These are phyloP conservation scores for Picochlorum sp. DNA, from an alignment of 139 green algal genomes.

Conservation along the genomic window DNA sequence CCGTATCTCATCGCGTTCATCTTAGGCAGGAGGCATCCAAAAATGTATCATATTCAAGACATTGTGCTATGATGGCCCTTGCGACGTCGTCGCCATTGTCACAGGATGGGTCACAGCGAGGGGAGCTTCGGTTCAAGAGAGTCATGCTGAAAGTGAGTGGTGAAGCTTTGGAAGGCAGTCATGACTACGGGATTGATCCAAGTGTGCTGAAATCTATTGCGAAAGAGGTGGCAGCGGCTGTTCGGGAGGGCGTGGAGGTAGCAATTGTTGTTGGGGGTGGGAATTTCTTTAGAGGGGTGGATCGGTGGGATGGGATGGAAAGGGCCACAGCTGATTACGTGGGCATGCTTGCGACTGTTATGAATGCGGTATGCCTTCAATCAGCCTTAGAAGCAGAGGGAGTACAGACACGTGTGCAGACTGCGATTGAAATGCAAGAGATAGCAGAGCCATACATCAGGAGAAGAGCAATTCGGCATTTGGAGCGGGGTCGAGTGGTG, in stretches of 20 bases:
- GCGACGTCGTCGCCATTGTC: background rate
- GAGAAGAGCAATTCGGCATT: conserved; percentile 83
- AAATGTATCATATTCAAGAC: background rate
- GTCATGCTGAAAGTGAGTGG: conserved; percentile 88
- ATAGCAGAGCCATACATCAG: conserved; percentile 97
- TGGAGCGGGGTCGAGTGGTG: conserved; percentile 88
- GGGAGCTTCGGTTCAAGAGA: conserved; percentile 28
- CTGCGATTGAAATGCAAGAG: conserved; percentile 90
- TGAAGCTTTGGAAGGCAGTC: conserved; percentile 80
- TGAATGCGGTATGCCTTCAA: conserved; percentile 93
- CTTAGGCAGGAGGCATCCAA: too few species aligned
- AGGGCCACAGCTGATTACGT: conserved; percentile 93
- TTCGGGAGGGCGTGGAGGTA: conserved; percentile 54
- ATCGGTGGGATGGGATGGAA: conserved; percentile 74
- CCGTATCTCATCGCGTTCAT: too few species aligned
- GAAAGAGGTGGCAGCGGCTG: conserved; percentile 66
- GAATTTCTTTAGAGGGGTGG: conserved; percentile 93
- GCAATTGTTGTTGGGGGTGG: conserved; percentile 91
- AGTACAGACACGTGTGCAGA: conserved; percentile 75
- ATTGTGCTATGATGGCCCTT: background rate
- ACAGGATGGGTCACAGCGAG: background rate
- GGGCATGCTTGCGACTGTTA: conserved; percentile 96
- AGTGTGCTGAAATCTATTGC: conserved; percentile 72
- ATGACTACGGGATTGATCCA: conserved; percentile 80
- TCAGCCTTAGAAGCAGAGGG: conserved; percentile 56